These are phyloP conservation scores for Trichoderma citrinoviride DNA, from an alignment of 2,329 filamentous ascomycete species.

Conservation along the genomic window DNA sequence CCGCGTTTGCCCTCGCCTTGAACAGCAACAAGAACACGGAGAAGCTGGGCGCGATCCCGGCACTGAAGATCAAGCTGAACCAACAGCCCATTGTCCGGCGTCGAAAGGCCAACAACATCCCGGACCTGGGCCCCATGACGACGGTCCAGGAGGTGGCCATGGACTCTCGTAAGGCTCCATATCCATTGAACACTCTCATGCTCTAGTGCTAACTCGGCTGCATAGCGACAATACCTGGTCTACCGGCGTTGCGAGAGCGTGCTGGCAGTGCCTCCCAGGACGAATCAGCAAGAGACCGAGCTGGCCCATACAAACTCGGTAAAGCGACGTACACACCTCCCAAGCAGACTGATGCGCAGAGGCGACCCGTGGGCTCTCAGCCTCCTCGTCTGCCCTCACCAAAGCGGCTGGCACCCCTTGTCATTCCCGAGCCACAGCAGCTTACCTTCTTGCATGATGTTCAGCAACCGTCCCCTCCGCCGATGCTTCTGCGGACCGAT, in stretches of 20 bases:
- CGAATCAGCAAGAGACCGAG: neutral
- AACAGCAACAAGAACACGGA: slow-evolving; percentile 42
- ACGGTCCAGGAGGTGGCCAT: slow-evolving; percentile 65
- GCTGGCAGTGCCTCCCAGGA: slow-evolving; percentile 57
- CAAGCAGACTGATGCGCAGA: slow-evolving; percentile 25
- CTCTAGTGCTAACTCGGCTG: neutral
- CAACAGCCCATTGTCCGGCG: slow-evolving; percentile 56
- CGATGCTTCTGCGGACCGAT: slow-evolving; percentile 45
- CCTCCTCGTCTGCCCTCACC: slow-evolving; percentile 42
- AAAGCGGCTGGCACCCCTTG: slow-evolving; percentile 54
- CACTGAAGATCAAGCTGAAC: slow-evolving; percentile 53
- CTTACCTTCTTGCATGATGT: neutral
- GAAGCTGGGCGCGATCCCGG: slow-evolving; percentile 38
- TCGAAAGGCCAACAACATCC: slow-evolving; percentile 62
- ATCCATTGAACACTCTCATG: neutral
- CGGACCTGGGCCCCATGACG: slow-evolving; percentile 65
- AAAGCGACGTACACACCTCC: slow-evolving; percentile 28
- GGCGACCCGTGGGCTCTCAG: neutral
- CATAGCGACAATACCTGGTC: slow-evolving; percentile 64
- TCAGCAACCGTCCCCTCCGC: neutral
- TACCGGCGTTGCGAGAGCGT: slow-evolving; percentile 62
- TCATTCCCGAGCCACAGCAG: slow-evolving; percentile 45
- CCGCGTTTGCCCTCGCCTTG: slow-evolving; percentile 46
- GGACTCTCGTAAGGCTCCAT: slow-evolving; percentile 62
- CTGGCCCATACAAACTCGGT: neutral